Conservation (phyloP, 805 yeast species). For the Hermanozyma aechmeae region DNA sequence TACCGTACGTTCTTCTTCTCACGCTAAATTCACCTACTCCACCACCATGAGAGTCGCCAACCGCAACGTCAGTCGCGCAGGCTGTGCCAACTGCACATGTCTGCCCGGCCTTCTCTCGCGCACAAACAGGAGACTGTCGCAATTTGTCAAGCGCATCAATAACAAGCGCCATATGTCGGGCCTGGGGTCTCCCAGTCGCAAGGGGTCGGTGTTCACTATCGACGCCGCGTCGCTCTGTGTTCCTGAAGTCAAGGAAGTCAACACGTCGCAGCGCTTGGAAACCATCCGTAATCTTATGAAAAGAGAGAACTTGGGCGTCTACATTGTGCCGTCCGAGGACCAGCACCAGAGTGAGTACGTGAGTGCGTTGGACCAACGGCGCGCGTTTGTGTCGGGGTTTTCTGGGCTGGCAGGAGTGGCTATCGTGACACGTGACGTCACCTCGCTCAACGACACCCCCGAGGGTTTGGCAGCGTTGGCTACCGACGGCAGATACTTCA, state of each 20-base stretch:
- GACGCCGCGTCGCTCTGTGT: conserved; percentile 29
- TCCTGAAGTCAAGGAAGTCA: conserved; percentile 38
- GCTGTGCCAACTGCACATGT: conserved; percentile 71
- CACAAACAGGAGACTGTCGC: conserved; percentile 49
- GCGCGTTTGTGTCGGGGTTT: conserved; percentile 79
- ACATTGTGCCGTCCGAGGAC: conserved; percentile 80
- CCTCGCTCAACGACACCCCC: conserved; percentile 42
- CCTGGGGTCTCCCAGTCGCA: background rate
- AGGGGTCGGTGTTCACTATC: conserved; percentile 3
- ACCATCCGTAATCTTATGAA: conserved; percentile 57
- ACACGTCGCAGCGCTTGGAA: conserved; percentile 43
- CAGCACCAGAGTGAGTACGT: conserved; percentile 93
- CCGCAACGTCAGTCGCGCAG: conserved; percentile 28
- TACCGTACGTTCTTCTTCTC: too few relatives aligned
- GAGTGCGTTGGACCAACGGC: conserved; percentile 67
- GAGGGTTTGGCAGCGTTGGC: conserved; percentile 48
- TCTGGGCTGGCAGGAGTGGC: conserved; percentile 94
- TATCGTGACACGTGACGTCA: conserved; percentile 57
- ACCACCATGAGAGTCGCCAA: conserved; percentile 8
- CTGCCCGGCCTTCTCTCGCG: conserved; percentile 75
- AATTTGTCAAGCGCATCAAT: conserved; percentile 34
- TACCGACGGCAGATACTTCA: conserved; percentile 55
- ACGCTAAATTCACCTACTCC: too few relatives aligned
- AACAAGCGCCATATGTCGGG: conserved; percentile 6
- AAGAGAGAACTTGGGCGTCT: conserved; percentile 54